phyloP scores from a whole-genome alignment of 1,284 basidiomycete genomes.

The Ganoderma meredithae region DNA sequence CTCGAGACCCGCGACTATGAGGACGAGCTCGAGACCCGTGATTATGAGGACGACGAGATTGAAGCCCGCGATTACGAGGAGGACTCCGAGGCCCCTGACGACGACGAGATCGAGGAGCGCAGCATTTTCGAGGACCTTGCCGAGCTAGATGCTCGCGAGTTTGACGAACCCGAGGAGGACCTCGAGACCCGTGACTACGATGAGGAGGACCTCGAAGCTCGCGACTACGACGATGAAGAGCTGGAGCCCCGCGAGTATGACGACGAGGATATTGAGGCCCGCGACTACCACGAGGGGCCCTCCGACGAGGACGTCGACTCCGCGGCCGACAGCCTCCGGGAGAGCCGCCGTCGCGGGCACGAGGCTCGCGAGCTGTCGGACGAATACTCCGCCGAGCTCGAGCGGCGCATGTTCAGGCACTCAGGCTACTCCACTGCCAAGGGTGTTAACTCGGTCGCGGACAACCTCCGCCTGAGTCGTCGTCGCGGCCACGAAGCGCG shows the following conservation, averaged over 20 bases:
- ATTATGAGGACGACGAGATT: background rate
- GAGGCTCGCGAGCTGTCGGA: background rate
- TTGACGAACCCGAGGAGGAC: background rate
- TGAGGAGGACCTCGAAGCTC: background rate
- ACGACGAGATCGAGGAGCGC: background rate
- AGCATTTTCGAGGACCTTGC: background rate
- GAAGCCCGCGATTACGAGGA: background rate
- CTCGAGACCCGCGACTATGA: background rate
- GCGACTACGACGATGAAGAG: background rate
- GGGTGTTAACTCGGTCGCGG: background rate
- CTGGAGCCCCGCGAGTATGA: background rate
- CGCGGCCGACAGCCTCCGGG: background rate
- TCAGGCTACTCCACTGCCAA: background rate
- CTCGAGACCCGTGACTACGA: background rate
- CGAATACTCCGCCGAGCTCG: background rate
- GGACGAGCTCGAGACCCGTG: background rate
- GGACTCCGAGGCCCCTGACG: background rate
- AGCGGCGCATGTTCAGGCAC: background rate
- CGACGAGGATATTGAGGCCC: background rate
- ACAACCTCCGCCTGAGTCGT: background rate
- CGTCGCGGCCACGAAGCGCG: background rate
- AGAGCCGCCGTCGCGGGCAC: background rate
- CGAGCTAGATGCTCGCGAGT: background rate
- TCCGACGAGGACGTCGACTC: background rate
- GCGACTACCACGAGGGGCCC: background rate